Conservation (phyloP, 805 yeast species). For the Dipodascus albidus region DNA sequence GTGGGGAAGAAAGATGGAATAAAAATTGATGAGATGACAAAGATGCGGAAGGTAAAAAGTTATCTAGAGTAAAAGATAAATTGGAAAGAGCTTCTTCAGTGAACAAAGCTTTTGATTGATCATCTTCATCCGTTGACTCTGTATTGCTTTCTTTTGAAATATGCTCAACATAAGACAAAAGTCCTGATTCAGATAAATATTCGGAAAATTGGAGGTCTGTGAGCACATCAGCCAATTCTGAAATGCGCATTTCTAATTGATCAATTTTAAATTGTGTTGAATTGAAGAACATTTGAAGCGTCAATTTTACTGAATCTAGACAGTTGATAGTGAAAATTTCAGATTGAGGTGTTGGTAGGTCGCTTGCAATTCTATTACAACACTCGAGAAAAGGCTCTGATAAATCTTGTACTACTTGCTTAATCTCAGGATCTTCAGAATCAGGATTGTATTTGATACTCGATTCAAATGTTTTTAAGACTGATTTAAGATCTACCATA, state of each 20-base stretch:
- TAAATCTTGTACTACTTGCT: constrained; percentile 20
- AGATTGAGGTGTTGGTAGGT: constrained; percentile 21
- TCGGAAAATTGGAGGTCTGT: constrained; percentile 17
- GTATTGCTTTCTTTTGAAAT: neutral
- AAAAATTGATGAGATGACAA: constrained; percentile 21
- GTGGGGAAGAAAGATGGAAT: constrained; percentile 24
- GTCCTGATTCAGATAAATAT: constrained; percentile 17
- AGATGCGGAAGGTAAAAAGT: constrained; percentile 25
- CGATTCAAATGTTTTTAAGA: constrained; percentile 37
- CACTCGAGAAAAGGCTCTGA: constrained; percentile 24
- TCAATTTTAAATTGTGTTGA: constrained; percentile 21
- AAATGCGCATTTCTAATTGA: constrained; percentile 17
- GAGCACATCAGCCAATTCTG: constrained; percentile 20
- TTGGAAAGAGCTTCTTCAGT: constrained; percentile 7
- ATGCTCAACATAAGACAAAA: constrained; percentile 5
- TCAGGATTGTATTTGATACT: constrained; percentile 17
- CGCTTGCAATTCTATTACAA: constrained; percentile 19
- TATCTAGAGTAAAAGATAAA: constrained; percentile 20
- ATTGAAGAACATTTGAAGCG: constrained; percentile 21
- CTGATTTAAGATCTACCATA: constrained; percentile 45
- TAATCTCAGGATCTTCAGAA: constrained; percentile 11
- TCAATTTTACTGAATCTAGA: constrained; percentile 23
- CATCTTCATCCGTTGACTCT: neutral
- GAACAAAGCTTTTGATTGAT: neutral
- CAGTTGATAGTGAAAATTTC: constrained; percentile 26